phyloP scores from a whole-genome alignment of 371 early-diverging fungal genomes.

The Syncephalastrum monosporum region DNA sequence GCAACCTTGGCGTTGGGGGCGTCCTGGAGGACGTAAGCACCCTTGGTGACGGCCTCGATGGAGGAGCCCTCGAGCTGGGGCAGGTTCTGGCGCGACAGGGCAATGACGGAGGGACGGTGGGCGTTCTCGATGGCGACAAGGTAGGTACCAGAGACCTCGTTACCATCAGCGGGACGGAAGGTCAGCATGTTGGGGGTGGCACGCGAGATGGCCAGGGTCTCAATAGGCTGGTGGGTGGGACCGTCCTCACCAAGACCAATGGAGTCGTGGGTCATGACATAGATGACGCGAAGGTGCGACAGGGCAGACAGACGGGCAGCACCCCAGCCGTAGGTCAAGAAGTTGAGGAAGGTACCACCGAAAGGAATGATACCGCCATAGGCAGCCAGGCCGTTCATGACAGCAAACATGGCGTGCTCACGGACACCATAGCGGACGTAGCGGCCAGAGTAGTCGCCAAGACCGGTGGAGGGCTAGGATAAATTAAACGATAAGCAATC shows the following conservation, averaged over 20 bases:
- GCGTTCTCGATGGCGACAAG: constrained; percentile 71
- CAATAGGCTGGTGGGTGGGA: constrained; percentile 99
- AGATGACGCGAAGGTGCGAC: constrained; percentile 85
- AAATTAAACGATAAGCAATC: constrained; percentile 2
- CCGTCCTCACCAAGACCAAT: constrained; percentile 99
- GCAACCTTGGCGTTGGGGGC: constrained; percentile 62
- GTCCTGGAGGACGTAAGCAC: constrained; percentile 79
- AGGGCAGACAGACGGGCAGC: constrained; percentile 94
- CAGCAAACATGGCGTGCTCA: constrained; percentile 99
- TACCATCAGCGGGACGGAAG: constrained; percentile 96
- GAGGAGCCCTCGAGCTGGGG: constrained; percentile 88
- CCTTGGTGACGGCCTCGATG: constrained; percentile 75
- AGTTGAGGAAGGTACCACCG: constrained; percentile 97
- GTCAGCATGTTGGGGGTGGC: constrained; percentile 92
- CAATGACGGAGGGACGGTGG: constrained; percentile 84
- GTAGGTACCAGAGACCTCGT: constrained; percentile 94
- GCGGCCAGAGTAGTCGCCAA: constrained; percentile 86
- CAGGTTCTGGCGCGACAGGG: constrained; percentile 94
- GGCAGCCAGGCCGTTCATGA: constrained; percentile 94
- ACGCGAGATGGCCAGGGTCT: constrained; percentile 92
- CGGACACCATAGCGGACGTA: constrained; percentile 98
- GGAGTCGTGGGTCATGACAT: constrained; percentile 99
- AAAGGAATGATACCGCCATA: constrained; percentile 92
- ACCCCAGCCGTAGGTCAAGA: constrained; percentile 84
- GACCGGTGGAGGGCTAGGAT: constrained; percentile 48